A percentile compares a stretch with the other conserved stretches of the same genome.
Evolutionary conservation across 768 basidiomycete genomes (phyloP).

Genomic region (Mycena vulgaris): DNA sequence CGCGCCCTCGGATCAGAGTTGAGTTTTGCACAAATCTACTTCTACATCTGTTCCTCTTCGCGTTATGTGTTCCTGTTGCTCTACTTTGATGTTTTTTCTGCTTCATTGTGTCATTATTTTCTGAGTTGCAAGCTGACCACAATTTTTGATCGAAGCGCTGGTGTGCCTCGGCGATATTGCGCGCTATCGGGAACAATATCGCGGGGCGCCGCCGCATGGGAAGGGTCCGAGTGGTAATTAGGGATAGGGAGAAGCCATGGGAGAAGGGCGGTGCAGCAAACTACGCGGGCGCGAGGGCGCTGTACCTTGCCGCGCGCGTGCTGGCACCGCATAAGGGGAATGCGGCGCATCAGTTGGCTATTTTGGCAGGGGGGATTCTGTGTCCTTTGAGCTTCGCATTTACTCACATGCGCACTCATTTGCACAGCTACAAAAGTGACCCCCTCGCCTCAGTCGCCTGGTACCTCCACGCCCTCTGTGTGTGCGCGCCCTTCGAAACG

Average conservation of each 20-base stretch:
- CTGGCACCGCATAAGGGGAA: constrained; percentile 93
- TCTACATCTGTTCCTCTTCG: too few species aligned
- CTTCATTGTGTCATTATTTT: too few species aligned
- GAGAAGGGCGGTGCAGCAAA: constrained; percentile 81
- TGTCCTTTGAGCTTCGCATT: not conserved
- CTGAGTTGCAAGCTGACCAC: too few species aligned
- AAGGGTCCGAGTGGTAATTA: constrained; percentile 43
- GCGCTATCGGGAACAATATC: constrained; percentile 91
- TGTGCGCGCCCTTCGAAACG: constrained; percentile 87
- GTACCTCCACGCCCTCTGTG: constrained; percentile 94
- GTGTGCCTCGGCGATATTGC: constrained; percentile 96
- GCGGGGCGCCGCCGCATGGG: constrained; percentile 45
- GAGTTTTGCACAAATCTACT: too few species aligned
- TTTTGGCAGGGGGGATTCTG: constrained; percentile 48
- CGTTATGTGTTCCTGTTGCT: too few species aligned
- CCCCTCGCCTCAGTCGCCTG: constrained; percentile 85
- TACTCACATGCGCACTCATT: not conserved
- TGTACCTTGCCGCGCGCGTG: constrained; percentile 87
- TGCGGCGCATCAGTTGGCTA: constrained; percentile 96
- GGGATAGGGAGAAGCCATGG: constrained; percentile 61
- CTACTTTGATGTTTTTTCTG: too few species aligned
- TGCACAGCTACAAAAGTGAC: constrained; percentile 77
- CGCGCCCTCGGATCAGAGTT: too few species aligned
- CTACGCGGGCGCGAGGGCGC: constrained; percentile 86
- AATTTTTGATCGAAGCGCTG: constrained; percentile 89